phyloP scores from a whole-genome alignment of 352 stramenopile species.

The Pseudoperonospora humuli region DNA sequence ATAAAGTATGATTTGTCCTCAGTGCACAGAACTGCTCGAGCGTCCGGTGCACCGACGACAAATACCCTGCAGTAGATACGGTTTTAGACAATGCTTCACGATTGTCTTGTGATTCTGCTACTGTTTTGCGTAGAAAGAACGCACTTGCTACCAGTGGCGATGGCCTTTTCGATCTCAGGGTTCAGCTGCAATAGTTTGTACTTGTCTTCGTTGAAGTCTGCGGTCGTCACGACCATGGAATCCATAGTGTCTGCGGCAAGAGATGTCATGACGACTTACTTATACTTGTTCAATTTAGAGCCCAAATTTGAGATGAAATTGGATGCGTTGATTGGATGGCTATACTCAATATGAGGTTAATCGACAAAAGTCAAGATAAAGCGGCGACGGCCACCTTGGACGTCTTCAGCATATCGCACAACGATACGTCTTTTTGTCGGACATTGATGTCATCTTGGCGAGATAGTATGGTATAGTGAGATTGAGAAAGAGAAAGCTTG shows the following conservation, averaged over 20 bases:
- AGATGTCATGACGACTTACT: slow-evolving; percentile 16
- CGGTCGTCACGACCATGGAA: slow-evolving; percentile 42
- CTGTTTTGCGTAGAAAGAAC: neutral
- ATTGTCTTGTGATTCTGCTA: too few relatives aligned
- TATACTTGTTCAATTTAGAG: too few relatives aligned
- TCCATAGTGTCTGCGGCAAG: slow-evolving; percentile 4
- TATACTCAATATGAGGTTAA: too few relatives aligned
- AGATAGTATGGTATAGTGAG: too few relatives aligned
- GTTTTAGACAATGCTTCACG: slow-evolving; percentile 6
- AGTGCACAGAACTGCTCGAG: slow-evolving; percentile 69
- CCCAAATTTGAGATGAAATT: too few relatives aligned
- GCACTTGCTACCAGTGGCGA: slow-evolving; percentile 40
- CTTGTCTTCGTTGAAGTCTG: slow-evolving; percentile 43
- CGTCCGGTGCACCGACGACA: slow-evolving; percentile 44
- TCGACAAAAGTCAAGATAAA: too few relatives aligned
- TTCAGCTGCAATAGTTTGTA: slow-evolving; percentile 61
- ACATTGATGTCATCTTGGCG: too few relatives aligned
- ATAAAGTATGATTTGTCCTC: slow-evolving; percentile 60
- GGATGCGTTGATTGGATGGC: too few relatives aligned
- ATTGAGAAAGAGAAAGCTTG: too few relatives aligned
- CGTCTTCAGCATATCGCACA: too few relatives aligned
- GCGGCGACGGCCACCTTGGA: too few relatives aligned
- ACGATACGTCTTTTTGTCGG: too few relatives aligned
- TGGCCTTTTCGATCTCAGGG: slow-evolving; percentile 48
- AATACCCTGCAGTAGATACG: slow-evolving; percentile 30